These are phyloP conservation scores for Fusarium subglutinans DNA, from an alignment of 2,329 filamentous ascomycete genomes.

Conservation along the genomic window DNA sequence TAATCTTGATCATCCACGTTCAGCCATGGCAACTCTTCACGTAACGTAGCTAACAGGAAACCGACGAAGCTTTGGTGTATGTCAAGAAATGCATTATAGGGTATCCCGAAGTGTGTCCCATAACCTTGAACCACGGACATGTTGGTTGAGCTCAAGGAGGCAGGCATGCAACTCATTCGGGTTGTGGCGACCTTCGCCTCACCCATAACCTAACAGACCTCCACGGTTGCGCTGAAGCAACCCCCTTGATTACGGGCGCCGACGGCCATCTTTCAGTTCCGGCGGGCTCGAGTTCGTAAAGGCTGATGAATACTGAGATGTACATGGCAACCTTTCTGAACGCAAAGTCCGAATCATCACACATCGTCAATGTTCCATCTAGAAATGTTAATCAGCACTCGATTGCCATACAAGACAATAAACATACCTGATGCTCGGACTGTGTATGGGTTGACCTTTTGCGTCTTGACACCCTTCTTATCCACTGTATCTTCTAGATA, in stretches of 20 bases:
- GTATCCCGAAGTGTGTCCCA: neutral
- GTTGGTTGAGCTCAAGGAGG: neutral
- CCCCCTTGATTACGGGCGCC: slow-evolving; percentile 38
- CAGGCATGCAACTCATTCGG: neutral
- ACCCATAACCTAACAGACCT: slow-evolving; percentile 47
- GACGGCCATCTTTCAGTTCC: slow-evolving; percentile 42
- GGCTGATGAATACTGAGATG: slow-evolving; percentile 47
- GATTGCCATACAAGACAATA: accelerated
- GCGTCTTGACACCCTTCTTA: slow-evolving; percentile 36
- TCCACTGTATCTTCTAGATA: slow-evolving; percentile 44
- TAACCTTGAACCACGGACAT: neutral
- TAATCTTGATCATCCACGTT: neutral
- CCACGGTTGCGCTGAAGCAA: slow-evolving; percentile 42
- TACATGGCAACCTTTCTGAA: slow-evolving; percentile 49
- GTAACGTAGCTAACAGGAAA: neutral
- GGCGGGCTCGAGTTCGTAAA: slow-evolving; percentile 50
- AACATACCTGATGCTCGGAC: slow-evolving; percentile 48
- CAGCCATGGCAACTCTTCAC: neutral
- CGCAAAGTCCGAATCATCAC: slow-evolving; percentile 46
- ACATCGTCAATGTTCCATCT: slow-evolving; percentile 48
- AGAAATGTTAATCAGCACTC: slow-evolving; percentile 15
- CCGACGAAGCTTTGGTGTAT: neutral
- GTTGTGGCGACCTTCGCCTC: slow-evolving; percentile 35
- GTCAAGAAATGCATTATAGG: neutral
- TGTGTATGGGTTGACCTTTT: slow-evolving; percentile 38